A percentile compares a stretch with the other conserved stretches of the same genome.
Conservation (phyloP, 2,329 filamentous ascomycete genomes). For the Botrytis elliptica region DNA sequence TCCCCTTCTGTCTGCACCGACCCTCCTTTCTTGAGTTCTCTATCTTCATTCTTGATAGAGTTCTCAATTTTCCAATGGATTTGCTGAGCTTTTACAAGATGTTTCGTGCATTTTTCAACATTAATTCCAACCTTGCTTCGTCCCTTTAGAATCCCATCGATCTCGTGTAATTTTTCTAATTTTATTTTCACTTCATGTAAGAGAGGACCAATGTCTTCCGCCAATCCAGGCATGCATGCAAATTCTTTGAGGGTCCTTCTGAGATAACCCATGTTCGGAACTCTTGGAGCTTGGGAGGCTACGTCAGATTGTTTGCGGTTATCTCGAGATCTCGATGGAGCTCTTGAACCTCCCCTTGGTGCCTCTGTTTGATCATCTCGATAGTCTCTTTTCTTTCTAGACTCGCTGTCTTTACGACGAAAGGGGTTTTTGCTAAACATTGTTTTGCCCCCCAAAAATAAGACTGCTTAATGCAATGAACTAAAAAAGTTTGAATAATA, state of each 20-base stretch:
- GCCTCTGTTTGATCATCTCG: not conserved
- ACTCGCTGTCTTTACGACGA: not conserved
- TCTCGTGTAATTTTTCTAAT: not conserved
- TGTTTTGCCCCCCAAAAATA: not conserved
- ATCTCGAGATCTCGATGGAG: not conserved
- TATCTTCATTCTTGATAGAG: not conserved
- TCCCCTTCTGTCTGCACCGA: rapidly evolving
- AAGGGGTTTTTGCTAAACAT: not conserved
- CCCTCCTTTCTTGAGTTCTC: not conserved
- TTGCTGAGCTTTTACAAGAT: too few species aligned
- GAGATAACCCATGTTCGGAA: not conserved
- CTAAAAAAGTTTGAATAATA: not conserved
- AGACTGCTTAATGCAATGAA: not conserved
- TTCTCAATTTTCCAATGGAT: not conserved
- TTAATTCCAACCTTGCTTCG: not conserved
- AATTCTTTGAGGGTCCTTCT: not conserved
- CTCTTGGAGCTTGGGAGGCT: too few species aligned
- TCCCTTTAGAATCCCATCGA: rapidly evolving
- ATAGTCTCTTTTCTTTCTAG: not conserved
- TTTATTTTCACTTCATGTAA: too few species aligned
- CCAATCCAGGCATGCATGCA: not conserved
- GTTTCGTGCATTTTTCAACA: not conserved
- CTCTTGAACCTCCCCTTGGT: not conserved
- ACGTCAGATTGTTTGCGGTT: not conserved
- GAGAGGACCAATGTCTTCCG: not conserved